Evolutionary conservation across 345 rosid species (phyloP).

Genomic region (Citrus australasica): DNA sequence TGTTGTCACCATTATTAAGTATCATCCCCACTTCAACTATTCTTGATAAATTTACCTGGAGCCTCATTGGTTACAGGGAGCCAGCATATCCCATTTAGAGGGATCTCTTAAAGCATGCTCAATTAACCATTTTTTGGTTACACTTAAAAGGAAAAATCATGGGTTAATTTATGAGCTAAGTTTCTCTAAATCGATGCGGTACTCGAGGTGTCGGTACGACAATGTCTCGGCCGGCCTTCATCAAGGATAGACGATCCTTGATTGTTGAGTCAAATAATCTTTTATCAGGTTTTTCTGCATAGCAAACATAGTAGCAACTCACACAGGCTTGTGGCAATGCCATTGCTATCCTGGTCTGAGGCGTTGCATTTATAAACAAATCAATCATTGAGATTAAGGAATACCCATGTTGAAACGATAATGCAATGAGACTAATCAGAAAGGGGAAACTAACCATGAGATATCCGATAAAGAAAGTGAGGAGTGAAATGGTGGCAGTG

Average conservation of each 20-base stretch:
- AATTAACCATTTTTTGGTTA: background rate
- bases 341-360: slow-evolving; percentile 94
- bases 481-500: slow-evolving; percentile 76
- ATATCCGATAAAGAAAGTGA: slow-evolving; percentile 78
- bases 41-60: slow-evolving; percentile 3
- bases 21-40: background rate
- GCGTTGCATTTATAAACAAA: background rate
- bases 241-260: slow-evolving; percentile 45
- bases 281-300: slow-evolving; percentile 76
- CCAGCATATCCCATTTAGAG: background rate
- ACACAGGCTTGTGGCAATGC: slow-evolving; percentile 95
- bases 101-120: background rate
- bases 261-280: slow-evolving; percentile 69
- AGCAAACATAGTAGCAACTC: slow-evolving; percentile 92
- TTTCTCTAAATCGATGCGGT: slow-evolving; percentile 32
- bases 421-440: background rate
- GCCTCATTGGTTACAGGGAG: background rate
- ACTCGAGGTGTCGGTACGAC: slow-evolving; percentile 67
- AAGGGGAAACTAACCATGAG: slow-evolving; percentile 64
- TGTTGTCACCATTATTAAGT: background rate
- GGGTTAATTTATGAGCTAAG: slow-evolving; percentile 1
- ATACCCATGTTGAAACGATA: slow-evolving; percentile 16
- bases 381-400: background rate
- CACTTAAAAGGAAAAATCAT: background rate
- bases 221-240: slow-evolving; percentile 47